Base-by-base conservation (phyloP, 2,329 filamentous ascomycete genomes). In the Helicocarpus griseus region DNA sequence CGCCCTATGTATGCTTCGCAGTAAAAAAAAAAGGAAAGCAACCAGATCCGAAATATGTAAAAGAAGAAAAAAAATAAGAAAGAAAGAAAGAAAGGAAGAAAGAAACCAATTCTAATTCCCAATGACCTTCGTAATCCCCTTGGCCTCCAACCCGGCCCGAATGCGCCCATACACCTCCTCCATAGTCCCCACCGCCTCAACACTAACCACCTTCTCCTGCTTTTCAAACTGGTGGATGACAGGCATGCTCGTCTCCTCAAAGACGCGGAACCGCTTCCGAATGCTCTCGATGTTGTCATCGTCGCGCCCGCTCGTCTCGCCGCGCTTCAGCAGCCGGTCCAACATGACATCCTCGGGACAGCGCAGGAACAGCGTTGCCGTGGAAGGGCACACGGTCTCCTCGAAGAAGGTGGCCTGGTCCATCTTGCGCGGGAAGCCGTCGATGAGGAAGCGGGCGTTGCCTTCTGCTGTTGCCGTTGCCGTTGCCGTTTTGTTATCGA, bases 251-350 rank as follows among this genome's bases (percentile, higher is more conserved):
- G 89, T 95, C 72, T 97, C 89, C 61, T 94, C 76, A 66, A 97
- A 98, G 3, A 86, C 90, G 65, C 82, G 83, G 78, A 98, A 98
- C 52, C 93, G 81, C 83, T 98, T 98, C 75, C 87, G 85, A 69
- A 97, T 98, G 64, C 84, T 89, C 72, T 95, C 93, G 51, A 83
- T 85, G 67, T 98, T 98, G 73, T 98, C 93, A 70, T 98, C 93
- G 48, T 85, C 76, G 57, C 93, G 80, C 39, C 93, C 93, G 64
- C 86, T 90, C 14, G 91, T 97, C 82, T 95, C 87, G 56, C 91
- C 93, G 48, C 91, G 80, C 74, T 95, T 85, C 58, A 97, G 72
- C 58, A 98, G 74, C 28, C 91, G 80, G 63, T 78, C 71, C 75
- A 91, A 80, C 88, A 98, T 93, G 62, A 89, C 85, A 48, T 82